phyloP scores from a whole-genome alignment of 192 early-diverging fungal genomes.

The Coemansia sp. region DNA sequence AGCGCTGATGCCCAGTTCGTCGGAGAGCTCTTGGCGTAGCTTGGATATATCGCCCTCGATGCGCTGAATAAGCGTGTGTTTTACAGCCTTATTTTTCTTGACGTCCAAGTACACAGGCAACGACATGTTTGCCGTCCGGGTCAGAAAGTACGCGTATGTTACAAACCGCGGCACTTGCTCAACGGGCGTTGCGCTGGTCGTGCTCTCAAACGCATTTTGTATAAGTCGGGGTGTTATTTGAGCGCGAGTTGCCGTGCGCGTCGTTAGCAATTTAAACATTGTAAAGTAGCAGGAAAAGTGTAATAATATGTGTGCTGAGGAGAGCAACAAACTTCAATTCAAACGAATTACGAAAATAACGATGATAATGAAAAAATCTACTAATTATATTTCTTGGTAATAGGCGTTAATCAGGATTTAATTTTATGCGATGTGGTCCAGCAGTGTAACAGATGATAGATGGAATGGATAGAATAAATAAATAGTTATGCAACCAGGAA shows the following conservation, averaged over 20 bases:
- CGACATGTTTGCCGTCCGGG: slow-evolving; percentile 60
- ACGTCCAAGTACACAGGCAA: slow-evolving; percentile 73
- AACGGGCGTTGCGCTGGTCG: background rate
- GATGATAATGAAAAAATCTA: too few relatives aligned
- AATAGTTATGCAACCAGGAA: slow-evolving; percentile 8
- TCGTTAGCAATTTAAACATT: background rate
- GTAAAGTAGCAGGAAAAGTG: too few relatives aligned
- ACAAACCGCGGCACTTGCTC: slow-evolving; percentile 1
- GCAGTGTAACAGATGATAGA: too few relatives aligned
- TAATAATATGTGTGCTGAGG: too few relatives aligned
- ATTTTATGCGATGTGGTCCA: too few relatives aligned
- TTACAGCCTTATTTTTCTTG: slow-evolving; percentile 65
- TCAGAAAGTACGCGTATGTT: slow-evolving; percentile 61
- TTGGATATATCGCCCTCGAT: slow-evolving; percentile 68
- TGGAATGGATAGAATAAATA: too few relatives aligned
- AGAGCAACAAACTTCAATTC: too few relatives aligned
- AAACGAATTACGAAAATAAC: too few relatives aligned
- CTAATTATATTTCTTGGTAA: too few relatives aligned
- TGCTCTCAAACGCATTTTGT: slow-evolving; percentile 36
- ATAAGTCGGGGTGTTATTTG: background rate
- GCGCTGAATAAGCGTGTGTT: slow-evolving; percentile 66
- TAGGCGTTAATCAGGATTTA: too few relatives aligned
- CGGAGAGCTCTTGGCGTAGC: slow-evolving; percentile 26
- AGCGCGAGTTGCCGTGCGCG: background rate
- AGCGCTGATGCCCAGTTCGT: slow-evolving; percentile 18